Conservation (phyloP, 805 yeast genomes). For the Sugiyamaella americana region DNA sequence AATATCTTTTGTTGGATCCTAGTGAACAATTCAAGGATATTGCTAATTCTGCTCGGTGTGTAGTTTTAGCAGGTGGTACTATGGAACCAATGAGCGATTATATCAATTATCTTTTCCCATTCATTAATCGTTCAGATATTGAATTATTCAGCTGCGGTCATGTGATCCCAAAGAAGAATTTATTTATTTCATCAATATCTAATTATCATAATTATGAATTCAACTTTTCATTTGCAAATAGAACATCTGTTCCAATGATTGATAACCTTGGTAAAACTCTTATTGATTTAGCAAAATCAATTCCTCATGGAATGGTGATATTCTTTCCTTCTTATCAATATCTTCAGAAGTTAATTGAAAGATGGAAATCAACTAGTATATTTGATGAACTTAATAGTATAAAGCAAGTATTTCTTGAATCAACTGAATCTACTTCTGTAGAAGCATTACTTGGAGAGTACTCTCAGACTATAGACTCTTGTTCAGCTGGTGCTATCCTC, state of each 20-base stretch:
- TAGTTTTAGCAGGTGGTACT: constrained; percentile 88
- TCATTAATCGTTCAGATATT: constrained; percentile 38
- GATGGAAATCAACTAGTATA: constrained; percentile 44
- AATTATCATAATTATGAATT: constrained; percentile 28
- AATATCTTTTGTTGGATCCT: constrained; percentile 77
- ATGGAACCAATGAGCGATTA: constrained; percentile 86
- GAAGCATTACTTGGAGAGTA: constrained; percentile 48
- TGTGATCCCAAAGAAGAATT: constrained; percentile 65
- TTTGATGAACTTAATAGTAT: constrained; percentile 31
- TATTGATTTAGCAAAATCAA: constrained; percentile 34
- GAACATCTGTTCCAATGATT: constrained; percentile 45
- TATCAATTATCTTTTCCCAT: constrained; percentile 58
- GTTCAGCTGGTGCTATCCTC: constrained; percentile 52
- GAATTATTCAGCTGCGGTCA: constrained; percentile 71
- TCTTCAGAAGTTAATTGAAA: constrained; percentile 42
- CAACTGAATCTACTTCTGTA: constrained; percentile 37
- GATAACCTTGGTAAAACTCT: constrained; percentile 46
- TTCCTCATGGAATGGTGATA: constrained; percentile 73
- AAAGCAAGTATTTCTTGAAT: constrained; percentile 47
- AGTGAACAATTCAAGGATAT: constrained; percentile 61
- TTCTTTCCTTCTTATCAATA: constrained; percentile 85
- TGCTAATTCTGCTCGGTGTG: constrained; percentile 58
- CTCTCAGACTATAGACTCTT: constrained; percentile 35
- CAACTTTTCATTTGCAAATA: constrained; percentile 64
- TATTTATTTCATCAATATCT: constrained; percentile 52